These are phyloP conservation scores for Metschnikowia arizonensis DNA, from an alignment of 805 yeast species.

Conservation along the genomic window DNA sequence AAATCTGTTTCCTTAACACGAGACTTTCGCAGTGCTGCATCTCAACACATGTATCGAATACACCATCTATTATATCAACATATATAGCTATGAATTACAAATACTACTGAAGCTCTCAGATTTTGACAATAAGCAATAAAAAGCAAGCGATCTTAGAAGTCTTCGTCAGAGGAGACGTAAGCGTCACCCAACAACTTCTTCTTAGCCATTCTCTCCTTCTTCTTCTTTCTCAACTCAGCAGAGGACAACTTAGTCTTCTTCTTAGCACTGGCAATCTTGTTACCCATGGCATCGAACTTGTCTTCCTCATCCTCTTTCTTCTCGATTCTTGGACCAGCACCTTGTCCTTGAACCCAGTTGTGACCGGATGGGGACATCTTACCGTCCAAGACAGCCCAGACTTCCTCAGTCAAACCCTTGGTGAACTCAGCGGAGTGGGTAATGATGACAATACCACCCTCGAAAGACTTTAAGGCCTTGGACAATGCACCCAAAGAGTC, in stretches of 20 bases:
- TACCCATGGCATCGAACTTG: slow-evolving; percentile 99
- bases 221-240: slow-evolving; percentile 99
- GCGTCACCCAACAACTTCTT: slow-evolving; percentile 99
- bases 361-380: slow-evolving; percentile 99
- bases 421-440: slow-evolving; percentile 99
- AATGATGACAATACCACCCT: slow-evolving; percentile 99
- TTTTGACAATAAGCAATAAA: slow-evolving; percentile 8
- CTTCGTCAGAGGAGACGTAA: slow-evolving; percentile 92
- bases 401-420: slow-evolving; percentile 98
- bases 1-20: neutral
- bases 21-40: neutral
- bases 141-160: slow-evolving; percentile 34
- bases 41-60: neutral
- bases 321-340: slow-evolving; percentile 99
- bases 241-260: slow-evolving; percentile 97
- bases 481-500: slow-evolving; percentile 99
- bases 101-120: slow-evolving; percentile 12
- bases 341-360: slow-evolving; percentile 99
- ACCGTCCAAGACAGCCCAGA: slow-evolving; percentile 99
- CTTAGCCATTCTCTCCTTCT: slow-evolving; percentile 99
- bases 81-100: slow-evolving; percentile 19
- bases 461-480: slow-evolving; percentile 97
- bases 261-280: slow-evolving; percentile 95
- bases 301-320: slow-evolving; percentile 91
- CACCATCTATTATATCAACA: slow-evolving; percentile 20